A percentile compares a stretch with the other conserved stretches of the same genome.
Evolutionary conservation across 2,329 filamentous ascomycete species (phyloP).

Genomic region (Aspergillus felis): DNA sequence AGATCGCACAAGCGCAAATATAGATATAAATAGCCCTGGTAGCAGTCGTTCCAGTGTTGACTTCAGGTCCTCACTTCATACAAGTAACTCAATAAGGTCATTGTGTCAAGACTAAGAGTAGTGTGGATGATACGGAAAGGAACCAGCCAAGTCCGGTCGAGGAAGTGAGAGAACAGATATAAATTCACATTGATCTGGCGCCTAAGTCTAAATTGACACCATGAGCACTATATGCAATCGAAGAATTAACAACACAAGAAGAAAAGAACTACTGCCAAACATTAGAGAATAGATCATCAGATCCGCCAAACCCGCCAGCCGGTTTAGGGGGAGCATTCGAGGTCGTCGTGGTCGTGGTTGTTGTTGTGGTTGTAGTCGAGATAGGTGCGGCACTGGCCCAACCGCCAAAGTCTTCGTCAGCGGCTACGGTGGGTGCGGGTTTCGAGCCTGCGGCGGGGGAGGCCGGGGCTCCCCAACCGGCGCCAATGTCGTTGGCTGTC

Average conservation of each 20-base stretch:
- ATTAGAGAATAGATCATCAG: constrained; percentile 89
- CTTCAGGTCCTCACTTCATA: neutral
- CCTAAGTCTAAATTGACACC: constrained; percentile 12
- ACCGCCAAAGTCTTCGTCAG: constrained; percentile 93
- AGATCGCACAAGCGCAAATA: too few relatives aligned
- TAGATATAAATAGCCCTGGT: too few relatives aligned
- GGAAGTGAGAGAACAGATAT: neutral
- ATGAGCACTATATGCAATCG: constrained; percentile 10
- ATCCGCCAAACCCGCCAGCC: constrained; percentile 57
- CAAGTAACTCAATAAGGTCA: neutral
- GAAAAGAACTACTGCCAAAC: constrained; percentile 69
- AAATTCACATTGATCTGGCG: neutral
- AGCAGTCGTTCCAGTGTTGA: too few relatives aligned
- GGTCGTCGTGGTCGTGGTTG: constrained; percentile 32
- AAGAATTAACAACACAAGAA: constrained; percentile 19
- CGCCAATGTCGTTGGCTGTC: constrained; percentile 59
- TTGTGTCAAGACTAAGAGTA: neutral
- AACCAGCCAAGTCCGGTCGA: neutral
- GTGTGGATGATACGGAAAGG: neutral
- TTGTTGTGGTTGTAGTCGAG: constrained; percentile 40
- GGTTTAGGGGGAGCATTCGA: constrained; percentile 41
- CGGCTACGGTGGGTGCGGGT: constrained; percentile 63
- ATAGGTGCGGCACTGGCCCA: constrained; percentile 74
- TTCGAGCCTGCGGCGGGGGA: constrained; percentile 22
- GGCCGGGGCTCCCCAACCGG: constrained; percentile 56